Percentiles rank a stretch among this genome's conserved stretches.
Conservation (phyloP, 208 protist genomes). For the Leishmania gerbilli region DNA sequence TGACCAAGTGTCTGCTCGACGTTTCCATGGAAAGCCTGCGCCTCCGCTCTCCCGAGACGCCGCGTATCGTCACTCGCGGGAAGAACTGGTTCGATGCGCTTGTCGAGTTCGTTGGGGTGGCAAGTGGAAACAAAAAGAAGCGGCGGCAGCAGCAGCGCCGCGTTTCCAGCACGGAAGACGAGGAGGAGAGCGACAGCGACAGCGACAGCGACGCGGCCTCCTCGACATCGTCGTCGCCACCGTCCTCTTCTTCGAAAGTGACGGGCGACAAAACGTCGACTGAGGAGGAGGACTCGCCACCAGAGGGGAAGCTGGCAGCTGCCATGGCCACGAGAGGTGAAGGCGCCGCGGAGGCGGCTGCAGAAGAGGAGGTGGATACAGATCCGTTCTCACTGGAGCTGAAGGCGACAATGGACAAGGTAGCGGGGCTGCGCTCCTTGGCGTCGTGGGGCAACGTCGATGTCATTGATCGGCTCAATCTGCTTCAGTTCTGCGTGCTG, state of each 20-base stretch:
- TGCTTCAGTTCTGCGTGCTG: slow-evolving; percentile 75
- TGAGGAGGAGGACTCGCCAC: neutral
- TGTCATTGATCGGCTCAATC: slow-evolving; percentile 68
- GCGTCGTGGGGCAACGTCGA: slow-evolving; percentile 88
- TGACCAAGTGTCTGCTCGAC: slow-evolving; percentile 58
- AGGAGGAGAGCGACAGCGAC: slow-evolving; percentile 28
- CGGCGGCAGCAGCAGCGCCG: slow-evolving; percentile 34
- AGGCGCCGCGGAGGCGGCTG: neutral
- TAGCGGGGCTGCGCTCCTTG: slow-evolving; percentile 58
- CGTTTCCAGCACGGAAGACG: slow-evolving; percentile 18
- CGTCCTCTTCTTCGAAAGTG: neutral
- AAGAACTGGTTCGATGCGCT: slow-evolving; percentile 83
- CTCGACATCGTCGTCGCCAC: neutral
- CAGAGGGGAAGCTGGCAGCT: slow-evolving; percentile 9
- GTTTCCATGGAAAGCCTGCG: slow-evolving; percentile 58
- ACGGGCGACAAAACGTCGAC: slow-evolving; percentile 10
- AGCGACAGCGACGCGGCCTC: slow-evolving; percentile 1
- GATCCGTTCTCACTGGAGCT: slow-evolving; percentile 49
- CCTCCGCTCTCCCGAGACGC: slow-evolving; percentile 41
- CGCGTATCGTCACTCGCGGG: slow-evolving; percentile 57
- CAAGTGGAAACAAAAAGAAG: slow-evolving; percentile 77
- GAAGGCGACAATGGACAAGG: slow-evolving; percentile 59
- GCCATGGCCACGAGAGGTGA: slow-evolving; percentile 9
- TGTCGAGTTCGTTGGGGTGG: slow-evolving; percentile 74
- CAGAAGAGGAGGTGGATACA: slow-evolving; percentile 22